phyloP scores from a whole-genome alignment of 345 rosid species.

The Acer yangbiense region DNA sequence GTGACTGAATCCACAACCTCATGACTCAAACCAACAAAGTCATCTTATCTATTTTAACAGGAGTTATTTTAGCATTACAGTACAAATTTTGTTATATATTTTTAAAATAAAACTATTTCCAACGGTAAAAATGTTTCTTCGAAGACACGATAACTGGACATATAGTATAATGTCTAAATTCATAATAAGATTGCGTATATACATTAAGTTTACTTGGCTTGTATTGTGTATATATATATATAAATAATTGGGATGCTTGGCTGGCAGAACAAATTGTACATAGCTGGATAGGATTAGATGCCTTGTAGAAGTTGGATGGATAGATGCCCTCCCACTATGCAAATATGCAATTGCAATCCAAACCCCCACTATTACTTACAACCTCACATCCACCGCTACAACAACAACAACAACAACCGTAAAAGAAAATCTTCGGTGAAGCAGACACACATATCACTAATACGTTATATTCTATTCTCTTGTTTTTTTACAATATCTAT shows the following conservation, averaged over 20 bases:
- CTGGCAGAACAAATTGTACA: conserved; percentile 17
- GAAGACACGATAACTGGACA: not conserved
- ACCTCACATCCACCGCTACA: not conserved
- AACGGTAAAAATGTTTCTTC: not conserved
- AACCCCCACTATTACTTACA: conserved; percentile 24
- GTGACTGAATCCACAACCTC: too few species aligned
- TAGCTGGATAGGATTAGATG: conserved; percentile 25
- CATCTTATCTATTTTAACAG: too few species aligned
- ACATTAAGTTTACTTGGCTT: not conserved
- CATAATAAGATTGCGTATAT: not conserved
- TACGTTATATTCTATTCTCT: too few species aligned
- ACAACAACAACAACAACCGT: not conserved
- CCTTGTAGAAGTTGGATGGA: conserved; percentile 23
- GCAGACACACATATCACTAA: too few species aligned
- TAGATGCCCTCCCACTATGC: conserved; percentile 32
- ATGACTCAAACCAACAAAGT: too few species aligned
- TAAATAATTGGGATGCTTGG: conserved; percentile 15
- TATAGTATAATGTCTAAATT: not conserved
- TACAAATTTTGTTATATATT: not conserved
- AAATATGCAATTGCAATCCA: too few species aligned
- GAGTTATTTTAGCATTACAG: not conserved
- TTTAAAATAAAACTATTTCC: not conserved
- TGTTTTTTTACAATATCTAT: too few species aligned
- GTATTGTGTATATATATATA: not conserved
- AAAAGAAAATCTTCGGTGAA: not conserved